phyloP scores from a whole-genome alignment of 75 land plant species.

The Cupressus sempervirens region DNA sequence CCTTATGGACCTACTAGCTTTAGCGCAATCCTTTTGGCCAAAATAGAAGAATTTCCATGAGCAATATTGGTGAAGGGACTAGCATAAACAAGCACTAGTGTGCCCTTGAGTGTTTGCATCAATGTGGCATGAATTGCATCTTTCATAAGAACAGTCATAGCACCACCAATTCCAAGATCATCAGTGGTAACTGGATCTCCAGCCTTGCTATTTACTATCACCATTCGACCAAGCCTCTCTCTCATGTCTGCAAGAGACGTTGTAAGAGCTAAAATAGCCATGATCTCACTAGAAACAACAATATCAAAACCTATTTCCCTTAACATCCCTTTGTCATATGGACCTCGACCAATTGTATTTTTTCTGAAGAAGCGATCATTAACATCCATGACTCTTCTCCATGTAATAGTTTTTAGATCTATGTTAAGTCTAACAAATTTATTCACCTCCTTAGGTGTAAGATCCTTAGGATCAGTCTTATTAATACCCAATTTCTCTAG shows the following conservation, averaged over 20 bases:
- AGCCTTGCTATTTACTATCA: conserved; percentile 83
- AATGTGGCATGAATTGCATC: conserved; percentile 95
- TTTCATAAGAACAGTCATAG: conserved; percentile 94
- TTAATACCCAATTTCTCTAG: conserved; percentile 78
- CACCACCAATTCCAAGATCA: conserved; percentile 94
- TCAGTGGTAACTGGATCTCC: conserved; percentile 95
- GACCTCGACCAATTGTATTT: conserved; percentile 87
- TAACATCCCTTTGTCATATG: conserved; percentile 89
- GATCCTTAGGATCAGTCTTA: conserved; percentile 73
- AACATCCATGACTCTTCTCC: conserved; percentile 99
- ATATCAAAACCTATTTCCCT: conserved; percentile 97
- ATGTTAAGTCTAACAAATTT: conserved; percentile 80
- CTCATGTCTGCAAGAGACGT: conserved; percentile 95
- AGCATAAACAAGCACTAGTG: conserved; percentile 96
- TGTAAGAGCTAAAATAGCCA: conserved; percentile 98
- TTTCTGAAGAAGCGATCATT: conserved; percentile 91
- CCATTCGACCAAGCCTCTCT: conserved; percentile 90
- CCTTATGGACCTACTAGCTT: conserved; percentile 89
- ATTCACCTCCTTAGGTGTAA: conserved; percentile 73
- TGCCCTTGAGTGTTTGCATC: conserved; percentile 98
- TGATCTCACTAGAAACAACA: conserved; percentile 95
- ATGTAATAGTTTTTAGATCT: conserved; percentile 79
- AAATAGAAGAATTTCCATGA: conserved; percentile 97
- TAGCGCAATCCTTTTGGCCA: conserved; percentile 93
- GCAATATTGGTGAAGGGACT: conserved; percentile 99